A percentile compares a stretch with the other conserved stretches of the same genome.
These are phyloP conservation scores for Nemania diffusa DNA, from an alignment of 2,329 filamentous ascomycete species.

Conservation along the genomic window DNA sequence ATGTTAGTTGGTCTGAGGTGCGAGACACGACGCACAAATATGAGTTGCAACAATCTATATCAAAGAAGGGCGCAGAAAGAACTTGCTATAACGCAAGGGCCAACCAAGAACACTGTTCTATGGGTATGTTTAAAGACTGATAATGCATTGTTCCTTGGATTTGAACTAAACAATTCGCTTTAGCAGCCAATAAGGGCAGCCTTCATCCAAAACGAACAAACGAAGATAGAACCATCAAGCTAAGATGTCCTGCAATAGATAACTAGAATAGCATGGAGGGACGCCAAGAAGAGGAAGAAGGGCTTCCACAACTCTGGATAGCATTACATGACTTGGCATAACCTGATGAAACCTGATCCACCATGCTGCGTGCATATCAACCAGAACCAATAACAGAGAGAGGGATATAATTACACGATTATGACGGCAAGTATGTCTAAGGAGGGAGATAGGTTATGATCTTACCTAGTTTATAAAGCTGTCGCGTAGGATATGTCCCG, in stretches of 20 bases:
- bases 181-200: not conserved
- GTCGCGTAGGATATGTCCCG: not conserved
- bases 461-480: constrained; percentile 17
- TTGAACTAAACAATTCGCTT: not conserved
- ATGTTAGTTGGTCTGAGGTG: constrained; percentile 8
- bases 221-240: not conserved
- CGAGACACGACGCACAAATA: not conserved
- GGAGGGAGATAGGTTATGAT: not conserved
- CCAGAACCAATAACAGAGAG: not conserved
- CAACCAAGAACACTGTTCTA: not conserved
- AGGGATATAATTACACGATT: not conserved
- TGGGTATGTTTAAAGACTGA: not conserved
- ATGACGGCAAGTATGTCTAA: not conserved
- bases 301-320: not conserved
- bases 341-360: not conserved
- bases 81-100: not conserved
- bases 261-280: not conserved
- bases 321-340: not conserved
- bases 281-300: not conserved
- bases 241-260: not conserved
- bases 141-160: constrained; percentile 3
- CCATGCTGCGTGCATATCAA: not conserved
- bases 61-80: not conserved
- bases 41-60: not conserved
- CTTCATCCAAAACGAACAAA: constrained; percentile 1